A percentile compares a stretch with the other conserved stretches of the same genome.
Evolutionary conservation across 2,329 filamentous ascomycete species (phyloP).

Genomic region (Exutisphaerella laricina): DNA sequence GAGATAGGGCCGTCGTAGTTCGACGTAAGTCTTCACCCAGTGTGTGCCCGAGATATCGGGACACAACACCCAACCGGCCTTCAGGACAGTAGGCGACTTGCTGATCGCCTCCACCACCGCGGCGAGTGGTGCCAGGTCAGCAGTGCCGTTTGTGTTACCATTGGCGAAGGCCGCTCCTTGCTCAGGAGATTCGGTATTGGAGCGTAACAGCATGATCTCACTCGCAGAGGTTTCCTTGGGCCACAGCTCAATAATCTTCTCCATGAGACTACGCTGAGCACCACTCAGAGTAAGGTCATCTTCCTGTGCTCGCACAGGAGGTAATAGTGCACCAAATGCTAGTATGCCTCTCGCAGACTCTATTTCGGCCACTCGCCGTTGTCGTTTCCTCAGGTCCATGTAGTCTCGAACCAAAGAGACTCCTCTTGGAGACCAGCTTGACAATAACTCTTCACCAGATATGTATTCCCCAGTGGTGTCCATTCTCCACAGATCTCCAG

Average conservation of each 20-base stretch:
- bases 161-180: conserved; percentile 50
- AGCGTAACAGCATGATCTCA: conserved; percentile 43
- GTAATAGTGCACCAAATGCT: conserved; percentile 37
- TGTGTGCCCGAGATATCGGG: conserved; percentile 69
- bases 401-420: conserved; percentile 89
- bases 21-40: conserved; percentile 90
- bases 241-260: conserved; percentile 61
- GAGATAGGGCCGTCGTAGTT: conserved; percentile 83
- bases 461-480: conserved; percentile 93
- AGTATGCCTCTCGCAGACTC: conserved; percentile 66
- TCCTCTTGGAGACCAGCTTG: conserved; percentile 79
- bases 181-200: conserved; percentile 60
- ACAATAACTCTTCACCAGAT: conserved; percentile 85
- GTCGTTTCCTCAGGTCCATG: conserved; percentile 67
- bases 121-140: conserved; percentile 58
- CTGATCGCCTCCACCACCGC: conserved; percentile 70
- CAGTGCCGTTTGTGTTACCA: conserved; percentile 18
- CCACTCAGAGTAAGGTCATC: conserved; percentile 22
- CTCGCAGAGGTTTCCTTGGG: conserved; percentile 40
- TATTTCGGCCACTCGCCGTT: conserved; percentile 69
- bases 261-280: conserved; percentile 39
- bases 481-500: conserved; percentile 92
- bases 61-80: conserved; percentile 80
- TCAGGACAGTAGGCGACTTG: conserved; percentile 68
- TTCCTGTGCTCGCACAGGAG: conserved; percentile 35